These are phyloP conservation scores for Fremontodendron californicum DNA, from an alignment of 345 rosid genomes.

Conservation along the genomic window DNA sequence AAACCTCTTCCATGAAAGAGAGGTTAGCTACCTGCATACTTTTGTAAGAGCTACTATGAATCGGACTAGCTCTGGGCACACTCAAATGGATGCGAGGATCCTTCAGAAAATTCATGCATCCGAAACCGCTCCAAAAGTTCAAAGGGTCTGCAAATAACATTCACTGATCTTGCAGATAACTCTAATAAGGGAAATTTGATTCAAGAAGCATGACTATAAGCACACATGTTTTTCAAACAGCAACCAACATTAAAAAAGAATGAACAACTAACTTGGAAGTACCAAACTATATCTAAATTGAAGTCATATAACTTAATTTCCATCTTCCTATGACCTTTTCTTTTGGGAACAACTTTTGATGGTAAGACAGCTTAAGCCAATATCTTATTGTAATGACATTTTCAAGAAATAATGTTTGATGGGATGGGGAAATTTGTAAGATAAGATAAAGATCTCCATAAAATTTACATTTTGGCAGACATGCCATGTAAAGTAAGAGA, in stretches of 20 bases:
- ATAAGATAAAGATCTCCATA: background rate
- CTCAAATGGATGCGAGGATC: slow-evolving; percentile 71
- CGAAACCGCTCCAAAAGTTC: slow-evolving; percentile 62
- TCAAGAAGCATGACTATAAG: background rate
- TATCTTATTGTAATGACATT: background rate
- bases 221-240: background rate
- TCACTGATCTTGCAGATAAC: slow-evolving; percentile 14
- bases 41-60: slow-evolving; percentile 2
- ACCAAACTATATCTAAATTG: background rate
- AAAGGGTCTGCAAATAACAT: slow-evolving; percentile 47
- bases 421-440: background rate
- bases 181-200: background rate
- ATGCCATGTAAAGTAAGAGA: background rate
- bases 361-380: background rate
- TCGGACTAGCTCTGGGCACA: slow-evolving; percentile 61
- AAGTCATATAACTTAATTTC: background rate
- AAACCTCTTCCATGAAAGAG: background rate
- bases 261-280: background rate
- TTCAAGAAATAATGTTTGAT: background rate
- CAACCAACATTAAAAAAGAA: background rate
- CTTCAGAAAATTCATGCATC: slow-evolving; percentile 70
- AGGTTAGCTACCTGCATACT: slow-evolving; percentile 20
- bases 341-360: background rate
- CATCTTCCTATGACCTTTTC: background rate
- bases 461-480: background rate